phyloP scores from a whole-genome alignment of 768 basidiomycete species.

The Podaxis sp. region DNA sequence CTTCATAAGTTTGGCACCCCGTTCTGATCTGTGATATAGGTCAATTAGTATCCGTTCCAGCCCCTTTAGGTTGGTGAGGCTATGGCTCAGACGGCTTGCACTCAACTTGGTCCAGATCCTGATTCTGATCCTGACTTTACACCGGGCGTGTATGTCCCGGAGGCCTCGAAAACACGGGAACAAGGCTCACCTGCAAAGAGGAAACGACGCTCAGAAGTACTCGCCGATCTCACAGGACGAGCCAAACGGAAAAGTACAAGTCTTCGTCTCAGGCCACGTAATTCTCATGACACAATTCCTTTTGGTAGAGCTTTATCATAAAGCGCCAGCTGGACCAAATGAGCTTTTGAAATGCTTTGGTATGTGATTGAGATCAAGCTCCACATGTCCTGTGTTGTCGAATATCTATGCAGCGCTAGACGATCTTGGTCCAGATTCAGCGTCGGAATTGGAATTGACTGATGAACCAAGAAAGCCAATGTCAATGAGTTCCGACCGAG shows the following conservation, averaged over 20 bases:
- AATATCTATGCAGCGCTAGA: constrained; percentile 1
- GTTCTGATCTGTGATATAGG: constrained; percentile 25
- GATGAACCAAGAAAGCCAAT: not conserved
- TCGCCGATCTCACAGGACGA: not conserved
- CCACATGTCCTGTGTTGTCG: not conserved
- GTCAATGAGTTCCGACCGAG: constrained; percentile 1
- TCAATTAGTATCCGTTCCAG: constrained; percentile 31
- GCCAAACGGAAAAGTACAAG: constrained; percentile 15
- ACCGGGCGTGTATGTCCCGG: constrained; percentile 37
- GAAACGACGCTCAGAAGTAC: constrained; percentile 11
- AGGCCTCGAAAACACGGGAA: constrained; percentile 31
- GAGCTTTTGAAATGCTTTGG: constrained; percentile 8
- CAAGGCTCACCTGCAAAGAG: constrained; percentile 13
- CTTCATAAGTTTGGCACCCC: not conserved
- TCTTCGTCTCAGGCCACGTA: not conserved
- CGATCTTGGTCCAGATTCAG: constrained; percentile 4
- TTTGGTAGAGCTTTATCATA: not conserved
- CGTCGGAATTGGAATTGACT: constrained; percentile 4
- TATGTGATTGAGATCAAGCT: not conserved
- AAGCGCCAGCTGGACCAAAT: constrained; percentile 2
- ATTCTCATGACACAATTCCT: not conserved
- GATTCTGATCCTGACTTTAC: constrained; percentile 55
- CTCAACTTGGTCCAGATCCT: constrained; percentile 27
- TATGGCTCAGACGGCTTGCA: not conserved
- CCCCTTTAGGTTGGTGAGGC: constrained; percentile 32